Base-by-base conservation (phyloP, 1,284 basidiomycete species). In the Malassezia caprae region DNA sequence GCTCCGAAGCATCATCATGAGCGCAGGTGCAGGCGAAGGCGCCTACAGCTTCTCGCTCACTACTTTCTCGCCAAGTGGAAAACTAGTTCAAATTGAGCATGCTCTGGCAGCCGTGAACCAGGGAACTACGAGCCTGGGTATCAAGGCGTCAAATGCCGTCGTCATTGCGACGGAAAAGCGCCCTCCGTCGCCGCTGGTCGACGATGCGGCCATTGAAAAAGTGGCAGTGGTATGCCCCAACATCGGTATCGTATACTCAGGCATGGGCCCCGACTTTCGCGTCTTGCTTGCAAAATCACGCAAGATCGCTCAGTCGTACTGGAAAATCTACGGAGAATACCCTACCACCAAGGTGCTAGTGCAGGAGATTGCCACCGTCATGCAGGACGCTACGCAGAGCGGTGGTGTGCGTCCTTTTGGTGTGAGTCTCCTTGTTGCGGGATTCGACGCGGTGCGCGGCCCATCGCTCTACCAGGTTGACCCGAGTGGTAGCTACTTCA, bases 151-250 rank as follows among this genome's bases (percentile, higher is more conserved):
- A 39, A 96, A 98, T 77, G 94, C 94, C 51, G 90, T 99, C 67
- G 94, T 99, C 60, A 90, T 99, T 65, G 94, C 94, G 26, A 96
- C 94, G 2, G 94, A 98, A 80, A 98, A 98, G 84, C 96, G 96
- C 78, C 84, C 90, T 8, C 90, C 91, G 15, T 98, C 94, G 17
- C 85, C 96, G 65, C 82, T 99, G 60, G 89, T 98, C 62, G 94
- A 99, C 79, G 90, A 96, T 77, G 88, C 88, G 15, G 88, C 93
- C 79, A 82, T 98, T 61, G 94, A 98, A 76, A 96, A 96, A 78
- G 69, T 98, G 59, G 86, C 89, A 3, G 81, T 90, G 49, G 86
- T 99, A 65, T 98, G 93, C 77, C 94, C 94, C 39, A 96, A 96
- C 78, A 96, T 98, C 65, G 94, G 94, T 49, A 90, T 98, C 67